Conservation (phyloP, 805 yeast genomes). For the Yueomyces sinensis region DNA sequence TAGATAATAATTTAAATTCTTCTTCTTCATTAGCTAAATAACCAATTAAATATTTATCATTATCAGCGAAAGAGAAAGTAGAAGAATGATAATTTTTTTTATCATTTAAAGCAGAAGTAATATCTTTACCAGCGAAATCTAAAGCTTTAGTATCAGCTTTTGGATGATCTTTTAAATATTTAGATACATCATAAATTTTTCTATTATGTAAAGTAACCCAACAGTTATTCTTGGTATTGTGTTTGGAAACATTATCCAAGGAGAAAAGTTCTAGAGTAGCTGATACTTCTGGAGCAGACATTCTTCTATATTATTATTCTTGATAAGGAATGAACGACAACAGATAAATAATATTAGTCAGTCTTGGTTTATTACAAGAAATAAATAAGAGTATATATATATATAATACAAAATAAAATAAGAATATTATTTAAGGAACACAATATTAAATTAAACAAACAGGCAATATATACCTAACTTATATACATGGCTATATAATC, state of each 20-base stretch:
- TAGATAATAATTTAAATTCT: slow-evolving; percentile 53
- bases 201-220: slow-evolving; percentile 75
- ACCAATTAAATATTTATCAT: slow-evolving; percentile 70
- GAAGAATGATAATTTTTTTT: slow-evolving; percentile 70
- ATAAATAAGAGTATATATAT: no score
- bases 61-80: slow-evolving; percentile 29
- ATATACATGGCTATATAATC: no score
- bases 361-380: no score
- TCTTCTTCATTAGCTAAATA: slow-evolving; percentile 73
- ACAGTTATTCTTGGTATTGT: slow-evolving; percentile 41
- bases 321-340: no score
- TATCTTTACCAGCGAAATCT: slow-evolving; percentile 70
- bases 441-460: no score
- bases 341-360: no score
- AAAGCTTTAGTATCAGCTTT: slow-evolving; percentile 56
- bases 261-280: slow-evolving; percentile 42
- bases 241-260: slow-evolving; percentile 36
- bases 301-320: no score
- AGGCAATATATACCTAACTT: no score
- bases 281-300: background rate
- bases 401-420: no score
- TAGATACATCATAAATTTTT: slow-evolving; percentile 73
- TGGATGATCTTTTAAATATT: slow-evolving; percentile 38
- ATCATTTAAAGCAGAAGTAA: slow-evolving; percentile 42
- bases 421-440: no score